phyloP scores from a whole-genome alignment of 2,329 filamentous ascomycete genomes.

The Aureobasidium sp. region DNA sequence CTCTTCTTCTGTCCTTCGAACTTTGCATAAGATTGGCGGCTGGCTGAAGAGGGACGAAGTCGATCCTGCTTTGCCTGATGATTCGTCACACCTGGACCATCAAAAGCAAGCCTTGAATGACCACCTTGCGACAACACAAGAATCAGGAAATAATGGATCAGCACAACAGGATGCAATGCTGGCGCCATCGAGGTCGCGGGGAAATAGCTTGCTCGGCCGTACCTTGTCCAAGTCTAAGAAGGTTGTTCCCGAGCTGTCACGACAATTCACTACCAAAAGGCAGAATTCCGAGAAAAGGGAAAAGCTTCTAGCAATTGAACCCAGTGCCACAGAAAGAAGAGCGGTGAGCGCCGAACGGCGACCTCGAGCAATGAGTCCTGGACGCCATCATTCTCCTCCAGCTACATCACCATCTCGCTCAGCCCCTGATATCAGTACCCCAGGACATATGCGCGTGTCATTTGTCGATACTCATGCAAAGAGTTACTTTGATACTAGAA shows the following conservation, averaged over 20 bases:
- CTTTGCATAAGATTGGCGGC: conserved; percentile 33
- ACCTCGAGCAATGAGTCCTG: conserved; percentile 32
- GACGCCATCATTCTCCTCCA: conserved; percentile 38
- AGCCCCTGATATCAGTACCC: conserved; percentile 28
- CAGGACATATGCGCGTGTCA: neutral
- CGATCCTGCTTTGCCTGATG: conserved; percentile 18
- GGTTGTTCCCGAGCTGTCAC: conserved; percentile 72
- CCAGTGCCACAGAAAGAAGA: conserved; percentile 60
- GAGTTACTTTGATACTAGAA: neutral
- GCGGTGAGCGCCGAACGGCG: conserved; percentile 58
- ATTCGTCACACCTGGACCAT: neutral
- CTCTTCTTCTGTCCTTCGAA: conserved; percentile 20
- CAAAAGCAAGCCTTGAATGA: conserved; percentile 5
- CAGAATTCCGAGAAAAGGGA: conserved; percentile 75
- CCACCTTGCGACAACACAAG: neutral
- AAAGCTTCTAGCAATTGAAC: conserved; percentile 59
- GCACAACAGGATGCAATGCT: conserved; percentile 26
- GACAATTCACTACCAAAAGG: conserved; percentile 71
- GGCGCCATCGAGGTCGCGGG: neutral
- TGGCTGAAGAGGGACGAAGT: conserved; percentile 36
- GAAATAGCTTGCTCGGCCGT: conserved; percentile 9
- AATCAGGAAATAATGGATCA: conserved; percentile 18
- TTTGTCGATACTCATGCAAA: neutral
- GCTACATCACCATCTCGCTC: conserved; percentile 33
- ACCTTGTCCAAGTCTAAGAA: conserved; percentile 35